Percentiles rank a stretch among this genome's conserved stretches.
These are phyloP conservation scores for Hirsutella rhossiliensis DNA, from an alignment of 2,329 filamentous ascomycete genomes.

Conservation along the genomic window DNA sequence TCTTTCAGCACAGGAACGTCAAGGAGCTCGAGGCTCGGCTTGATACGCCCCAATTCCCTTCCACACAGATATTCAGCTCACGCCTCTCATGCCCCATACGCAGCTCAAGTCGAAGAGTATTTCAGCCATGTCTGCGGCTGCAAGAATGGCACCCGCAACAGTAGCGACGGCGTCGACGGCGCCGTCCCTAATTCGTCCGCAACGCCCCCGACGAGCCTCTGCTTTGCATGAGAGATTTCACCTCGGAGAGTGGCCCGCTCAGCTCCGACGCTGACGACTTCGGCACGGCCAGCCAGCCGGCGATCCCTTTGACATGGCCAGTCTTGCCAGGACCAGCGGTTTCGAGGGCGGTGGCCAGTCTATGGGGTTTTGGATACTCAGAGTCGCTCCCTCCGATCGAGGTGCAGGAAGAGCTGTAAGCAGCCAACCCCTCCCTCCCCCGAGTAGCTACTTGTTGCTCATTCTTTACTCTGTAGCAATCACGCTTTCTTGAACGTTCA, in stretches of 20 bases:
- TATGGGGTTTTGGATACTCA: conserved; percentile 67
- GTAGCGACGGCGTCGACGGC: background rate
- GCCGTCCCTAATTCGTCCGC: background rate
- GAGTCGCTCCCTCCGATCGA: conserved; percentile 70
- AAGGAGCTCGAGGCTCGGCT: conserved; percentile 80
- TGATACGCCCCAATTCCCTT: conserved; percentile 37
- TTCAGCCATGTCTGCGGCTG: conserved; percentile 50
- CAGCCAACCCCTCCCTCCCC: conserved; percentile 12
- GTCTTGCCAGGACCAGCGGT: background rate
- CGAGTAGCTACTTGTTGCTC: conserved; percentile 27
- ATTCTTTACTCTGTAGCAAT: background rate
- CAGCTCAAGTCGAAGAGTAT: conserved; percentile 73
- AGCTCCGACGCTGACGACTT: conserved; percentile 5
- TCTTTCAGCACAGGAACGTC: conserved; percentile 80
- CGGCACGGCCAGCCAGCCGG: conserved; percentile 2
- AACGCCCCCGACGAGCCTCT: conserved; percentile 2
- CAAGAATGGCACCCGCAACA: background rate
- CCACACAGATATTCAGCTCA: background rate
- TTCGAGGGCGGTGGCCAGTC: conserved; percentile 29
- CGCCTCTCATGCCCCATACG: background rate
- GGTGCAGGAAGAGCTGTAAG: conserved; percentile 72
- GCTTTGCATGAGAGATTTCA: conserved; percentile 4
- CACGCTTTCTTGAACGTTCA: conserved; percentile 61
- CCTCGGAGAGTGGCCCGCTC: conserved; percentile 5
- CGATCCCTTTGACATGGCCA: background rate